Base-by-base conservation (phyloP, 495 filamentous ascomycete genomes). In the Penicillium odoratum region DNA sequence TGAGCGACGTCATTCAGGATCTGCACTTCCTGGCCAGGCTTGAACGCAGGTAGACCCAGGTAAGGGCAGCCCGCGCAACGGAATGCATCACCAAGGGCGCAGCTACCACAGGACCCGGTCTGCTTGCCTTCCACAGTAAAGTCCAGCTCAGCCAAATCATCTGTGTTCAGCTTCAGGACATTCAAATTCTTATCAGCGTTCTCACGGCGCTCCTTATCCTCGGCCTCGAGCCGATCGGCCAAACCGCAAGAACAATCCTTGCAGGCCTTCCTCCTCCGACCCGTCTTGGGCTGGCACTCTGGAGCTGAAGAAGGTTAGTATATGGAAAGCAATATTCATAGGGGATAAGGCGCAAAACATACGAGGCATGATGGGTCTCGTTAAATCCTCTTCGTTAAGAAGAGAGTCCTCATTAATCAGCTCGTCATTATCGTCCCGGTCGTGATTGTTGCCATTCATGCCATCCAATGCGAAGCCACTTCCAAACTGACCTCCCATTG, bases 191-290 rank as follows among this genome's bases (percentile, higher is more conserved):
- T 72, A 61, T 89, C 84, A 26, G 88, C 88, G 8, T 79, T 71
- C 7, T 75, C 73, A 26, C 90, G 82, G 56, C 86, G 87, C 48
- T 84, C 83, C 44, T 78, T 80, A 62, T 97, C 92, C 73, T 97
- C 91, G 7, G 85, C 89, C 60, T 90, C 89, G 42, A 97, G 70
- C 58, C 84, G 79, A 61, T 88, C 81, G 3, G 89, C 88, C 4
- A 98, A 81, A 40, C 95, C 94, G 66, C 94, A 98, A 5, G 91
- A 95, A 78, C 94, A 98, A 76, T 98, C 94, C 75, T 98, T 98
- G 79, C 94, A 98, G 55, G 94, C 92, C 53, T 92, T 84, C 57
- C 93, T 86, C 62, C 92, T 87, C 74, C 96, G 94, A 76, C 94
- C 93, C 55, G 90, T 90, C 75, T 89, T 85, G 36, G 93, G 93